These are phyloP conservation scores for Margaritispora aquatica DNA, from an alignment of 495 filamentous ascomycete species.

Conservation along the genomic window DNA sequence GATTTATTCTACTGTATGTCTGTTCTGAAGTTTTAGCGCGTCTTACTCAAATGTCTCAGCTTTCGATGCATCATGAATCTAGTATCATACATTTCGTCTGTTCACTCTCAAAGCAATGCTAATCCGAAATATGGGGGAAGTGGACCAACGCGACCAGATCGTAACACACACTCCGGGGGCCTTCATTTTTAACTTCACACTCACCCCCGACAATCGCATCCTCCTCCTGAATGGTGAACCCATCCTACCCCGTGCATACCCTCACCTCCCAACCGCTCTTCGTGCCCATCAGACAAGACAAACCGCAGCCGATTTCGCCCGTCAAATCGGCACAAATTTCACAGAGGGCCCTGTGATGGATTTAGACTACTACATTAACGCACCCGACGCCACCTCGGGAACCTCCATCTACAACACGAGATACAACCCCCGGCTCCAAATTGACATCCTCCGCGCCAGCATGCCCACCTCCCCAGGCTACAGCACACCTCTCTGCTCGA, in stretches of 20 bases:
- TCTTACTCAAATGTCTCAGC: neutral
- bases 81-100: too few species aligned
- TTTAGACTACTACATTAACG: slow-evolving; percentile 2
- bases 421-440: neutral
- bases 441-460: slow-evolving; percentile 7
- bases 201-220: slow-evolving; percentile 12
- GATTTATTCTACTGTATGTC: slow-evolving; percentile 4
- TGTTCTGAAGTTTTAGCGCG: neutral
- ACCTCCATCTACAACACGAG: slow-evolving; percentile 4
- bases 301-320: neutral
- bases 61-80: neutral
- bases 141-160: slow-evolving; percentile 2
- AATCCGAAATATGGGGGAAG: neutral
- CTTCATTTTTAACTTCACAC: slow-evolving; percentile 14
- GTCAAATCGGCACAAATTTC: neutral
- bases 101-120: neutral
- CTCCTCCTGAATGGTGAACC: slow-evolving; percentile 10
- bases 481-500: neutral
- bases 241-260: slow-evolving; percentile 9
- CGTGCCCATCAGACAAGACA: slow-evolving; percentile 3
- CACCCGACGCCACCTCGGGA: slow-evolving; percentile 3
- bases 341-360: neutral
- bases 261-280: slow-evolving; percentile 5
- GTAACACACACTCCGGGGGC: slow-evolving; percentile 1
- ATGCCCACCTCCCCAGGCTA: slow-evolving; percentile 3